Evolutionary conservation across 2,329 filamentous ascomycete species (phyloP).

Genomic region (Graphilbum sp.): DNA sequence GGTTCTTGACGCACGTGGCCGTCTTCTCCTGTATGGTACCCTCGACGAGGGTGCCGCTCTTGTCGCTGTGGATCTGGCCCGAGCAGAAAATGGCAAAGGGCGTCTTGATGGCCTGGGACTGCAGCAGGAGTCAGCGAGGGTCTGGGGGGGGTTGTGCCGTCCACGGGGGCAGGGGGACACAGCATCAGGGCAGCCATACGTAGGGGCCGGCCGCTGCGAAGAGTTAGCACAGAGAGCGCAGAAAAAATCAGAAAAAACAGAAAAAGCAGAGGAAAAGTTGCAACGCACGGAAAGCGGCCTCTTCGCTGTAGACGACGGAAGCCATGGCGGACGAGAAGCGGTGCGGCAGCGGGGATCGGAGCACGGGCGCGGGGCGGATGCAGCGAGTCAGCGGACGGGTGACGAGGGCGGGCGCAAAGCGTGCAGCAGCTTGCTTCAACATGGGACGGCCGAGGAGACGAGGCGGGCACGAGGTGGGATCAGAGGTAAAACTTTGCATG

Average conservation of each 20-base stretch:
- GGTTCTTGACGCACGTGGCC: conserved; percentile 51
- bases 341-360: neutral
- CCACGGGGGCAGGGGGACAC: neutral
- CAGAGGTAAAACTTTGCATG: too few species aligned
- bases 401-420: neutral
- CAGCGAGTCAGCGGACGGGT: neutral
- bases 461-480: neutral
- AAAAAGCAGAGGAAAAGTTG: neutral
- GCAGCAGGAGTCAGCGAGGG: neutral
- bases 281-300: conserved; percentile 40
- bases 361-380: neutral
- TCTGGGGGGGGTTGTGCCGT: too few species aligned
- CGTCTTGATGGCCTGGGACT: conserved; percentile 48
- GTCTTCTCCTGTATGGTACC: conserved; percentile 49
- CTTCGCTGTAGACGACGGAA: conserved; percentile 37
- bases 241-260: neutral
- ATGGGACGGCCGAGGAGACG: neutral
- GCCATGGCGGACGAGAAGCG: conserved; percentile 21
- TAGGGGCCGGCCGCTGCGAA: conserved; percentile 43
- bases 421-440: neutral
- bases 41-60: conserved; percentile 36
- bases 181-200: conserved; percentile 25
- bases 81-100: conserved; percentile 50
- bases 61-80: conserved; percentile 51
- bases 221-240: neutral